A percentile compares a stretch with the other conserved stretches of the same genome.
phyloP scores from a whole-genome alignment of 176 grass and related monocot genomes.

The Paspalum vaginatum region DNA sequence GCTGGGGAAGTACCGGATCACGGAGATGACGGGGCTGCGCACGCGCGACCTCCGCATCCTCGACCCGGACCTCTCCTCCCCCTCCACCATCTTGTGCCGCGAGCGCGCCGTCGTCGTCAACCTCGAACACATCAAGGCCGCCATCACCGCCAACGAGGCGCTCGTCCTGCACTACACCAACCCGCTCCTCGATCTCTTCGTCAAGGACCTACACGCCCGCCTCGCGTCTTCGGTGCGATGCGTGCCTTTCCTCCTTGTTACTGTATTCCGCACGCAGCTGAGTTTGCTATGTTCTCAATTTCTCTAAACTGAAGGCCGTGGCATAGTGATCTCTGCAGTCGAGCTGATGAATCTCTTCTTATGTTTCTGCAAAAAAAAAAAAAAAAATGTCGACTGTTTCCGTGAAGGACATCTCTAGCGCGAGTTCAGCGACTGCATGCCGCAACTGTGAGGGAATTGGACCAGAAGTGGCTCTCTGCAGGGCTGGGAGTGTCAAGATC shows the following conservation, averaged over 20 bases:
- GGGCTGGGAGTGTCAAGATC: conserved; percentile 39
- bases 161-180: conserved; percentile 63
- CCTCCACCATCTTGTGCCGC: conserved; percentile 80
- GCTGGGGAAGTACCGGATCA: conserved; percentile 78
- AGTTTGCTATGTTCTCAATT: not conserved
- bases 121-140: conserved; percentile 79
- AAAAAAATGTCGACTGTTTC: not conserved
- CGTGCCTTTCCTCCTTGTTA: not conserved
- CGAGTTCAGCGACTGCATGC: not conserved
- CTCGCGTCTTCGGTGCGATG: conserved; percentile 49
- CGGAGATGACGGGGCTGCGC: conserved; percentile 79
- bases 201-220: conserved; percentile 59
- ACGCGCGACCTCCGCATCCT: conserved; percentile 81
- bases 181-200: conserved; percentile 50
- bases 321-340: not conserved
- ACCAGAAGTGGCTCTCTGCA: not conserved
- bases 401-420: conserved; percentile 30
- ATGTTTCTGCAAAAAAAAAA: conserved; percentile 4
- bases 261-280: not conserved
- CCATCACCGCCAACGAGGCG: conserved; percentile 77
- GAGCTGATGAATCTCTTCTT: not conserved
- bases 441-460: conserved; percentile 11
- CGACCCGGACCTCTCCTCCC: conserved; percentile 80
- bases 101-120: conserved; percentile 83
- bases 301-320: not conserved